These are phyloP conservation scores for Panicum virgatum DNA, from an alignment of 202 grass and related monocot species.

Conservation along the genomic window DNA sequence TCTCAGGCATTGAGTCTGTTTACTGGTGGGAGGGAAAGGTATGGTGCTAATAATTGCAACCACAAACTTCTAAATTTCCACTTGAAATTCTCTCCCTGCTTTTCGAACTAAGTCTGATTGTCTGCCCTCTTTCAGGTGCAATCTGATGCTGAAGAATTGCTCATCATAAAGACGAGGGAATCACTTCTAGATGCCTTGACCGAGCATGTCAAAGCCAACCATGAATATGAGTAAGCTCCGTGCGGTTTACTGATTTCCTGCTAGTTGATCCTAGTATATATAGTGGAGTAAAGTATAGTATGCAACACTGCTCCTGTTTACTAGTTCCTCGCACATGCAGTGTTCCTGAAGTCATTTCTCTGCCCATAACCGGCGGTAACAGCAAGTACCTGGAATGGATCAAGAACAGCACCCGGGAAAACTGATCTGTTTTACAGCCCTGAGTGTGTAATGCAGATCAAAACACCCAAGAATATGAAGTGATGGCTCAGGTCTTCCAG, in stretches of 20 bases:
- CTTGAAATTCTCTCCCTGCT: neutral
- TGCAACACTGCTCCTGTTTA: conserved; percentile 11
- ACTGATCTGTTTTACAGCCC: conserved; percentile 23
- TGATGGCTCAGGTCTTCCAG: neutral
- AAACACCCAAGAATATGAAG: neutral
- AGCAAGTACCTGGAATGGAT: conserved; percentile 80
- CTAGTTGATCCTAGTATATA: neutral
- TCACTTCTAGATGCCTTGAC: conserved; percentile 71
- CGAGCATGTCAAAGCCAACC: conserved; percentile 72
- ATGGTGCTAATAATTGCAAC: conserved; percentile 10
- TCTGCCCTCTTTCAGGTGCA: conserved; percentile 50
- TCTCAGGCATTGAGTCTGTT: conserved; percentile 69
- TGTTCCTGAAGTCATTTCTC: conserved; percentile 72
- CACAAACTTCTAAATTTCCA: neutral
- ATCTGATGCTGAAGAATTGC: conserved; percentile 70
- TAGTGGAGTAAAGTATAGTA: neutral
- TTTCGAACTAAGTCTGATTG: neutral
- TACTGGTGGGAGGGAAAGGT: conserved; percentile 89
- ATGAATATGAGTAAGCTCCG: conserved; percentile 72
- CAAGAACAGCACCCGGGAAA: conserved; percentile 58
- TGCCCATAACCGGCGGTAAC: conserved; percentile 78
- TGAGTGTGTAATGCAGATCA: neutral
- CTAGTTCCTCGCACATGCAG: conserved; percentile 35
- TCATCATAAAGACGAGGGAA: conserved; percentile 78
- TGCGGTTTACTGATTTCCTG: neutral